phyloP scores from a whole-genome alignment of 2,329 filamentous ascomycete genomes.

The Exutisphaerella laricina region DNA sequence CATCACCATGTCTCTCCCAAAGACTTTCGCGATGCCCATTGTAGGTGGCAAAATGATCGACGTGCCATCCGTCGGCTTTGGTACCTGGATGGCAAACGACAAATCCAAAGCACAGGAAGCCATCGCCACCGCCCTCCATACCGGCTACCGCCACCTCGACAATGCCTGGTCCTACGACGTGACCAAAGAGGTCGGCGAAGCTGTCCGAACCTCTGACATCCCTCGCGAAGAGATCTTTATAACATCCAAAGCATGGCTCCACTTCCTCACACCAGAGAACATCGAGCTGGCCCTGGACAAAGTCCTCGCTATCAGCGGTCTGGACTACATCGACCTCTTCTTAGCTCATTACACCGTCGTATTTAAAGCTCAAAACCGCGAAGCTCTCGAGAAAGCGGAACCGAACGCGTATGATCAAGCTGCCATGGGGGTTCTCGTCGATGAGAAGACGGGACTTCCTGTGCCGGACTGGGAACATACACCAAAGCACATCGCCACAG shows the following conservation, averaged over 20 bases:
- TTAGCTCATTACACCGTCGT: conserved; percentile 39
- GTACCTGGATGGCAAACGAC: conserved; percentile 24
- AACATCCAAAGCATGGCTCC: conserved; percentile 16
- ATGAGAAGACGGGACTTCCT: conserved; percentile 12
- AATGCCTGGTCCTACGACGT: conserved; percentile 28
- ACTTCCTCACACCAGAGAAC: conserved; percentile 23
- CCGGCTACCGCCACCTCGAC: conserved; percentile 28
- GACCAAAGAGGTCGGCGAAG: conserved; percentile 20
- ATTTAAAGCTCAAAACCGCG: conserved; percentile 14
- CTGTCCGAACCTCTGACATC: conserved; percentile 23
- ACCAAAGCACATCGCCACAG: conserved; percentile 16
- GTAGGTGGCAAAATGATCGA: conserved; percentile 23
- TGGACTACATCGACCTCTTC: conserved; percentile 41
- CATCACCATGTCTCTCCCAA: conserved; percentile 13
- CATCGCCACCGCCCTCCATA: conserved; percentile 20
- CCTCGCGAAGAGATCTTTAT: conserved; percentile 25
- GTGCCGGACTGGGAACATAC: conserved; percentile 22
- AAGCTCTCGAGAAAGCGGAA: conserved; percentile 16
- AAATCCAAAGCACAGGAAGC: conserved; percentile 24
- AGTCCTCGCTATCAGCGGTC: conserved; percentile 36
- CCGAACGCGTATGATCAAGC: conserved; percentile 12
- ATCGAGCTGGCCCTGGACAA: conserved; percentile 31
- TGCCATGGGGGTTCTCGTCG: conserved; percentile 8
- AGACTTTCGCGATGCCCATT: conserved; percentile 19
- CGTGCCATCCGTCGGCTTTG: conserved; percentile 26